Evolutionary conservation across 129 eudicot species (phyloP), one percentile per base, ranked within the genome.

Genomic region (Flaveria linearis): DNA sequence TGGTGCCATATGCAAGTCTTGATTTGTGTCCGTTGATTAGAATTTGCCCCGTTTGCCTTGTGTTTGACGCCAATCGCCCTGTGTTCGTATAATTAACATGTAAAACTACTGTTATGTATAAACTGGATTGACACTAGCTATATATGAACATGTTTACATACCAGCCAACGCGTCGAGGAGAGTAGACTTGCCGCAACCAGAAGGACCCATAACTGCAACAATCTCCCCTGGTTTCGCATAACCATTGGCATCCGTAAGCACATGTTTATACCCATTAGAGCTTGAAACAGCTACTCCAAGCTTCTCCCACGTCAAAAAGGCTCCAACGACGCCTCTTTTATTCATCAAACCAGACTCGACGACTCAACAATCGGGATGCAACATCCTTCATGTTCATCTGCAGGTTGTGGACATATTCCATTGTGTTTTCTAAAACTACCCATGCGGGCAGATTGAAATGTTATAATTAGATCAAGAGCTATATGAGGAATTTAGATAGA

Each of bases 101-200:
- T 26, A 60, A 60, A 60, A 60, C 39, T 9, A 23, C 9, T 56
- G 63, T 0, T 9, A 15, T 8, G 1, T 17, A 56, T 20, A 3
- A 36, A 36, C 5, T 5, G 41, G 41, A 36, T 36, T 36, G 41
- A 36, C 41, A 4, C 41, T 28, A 26, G 28, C 30, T 36, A 36
- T 36, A 36, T 36, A 4, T 33, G 8, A 36, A 36, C 41, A 36
- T 36, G 41, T 36, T 36, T 36, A 36, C 6, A 36, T 36, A 36
- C 41, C 41, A 36, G 93, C 91, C 71, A 92, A 83, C n/a, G 96
- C 88, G 74, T 92, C 97, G 57, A 92, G 91, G 73, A 89, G 97
- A 20, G 93, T 89, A 60, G 97, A 88, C 60, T 89, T 92, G 79
- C 96, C 97, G 70, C 87, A 87, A 28, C 97, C 97, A 65, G 97